Percentiles rank a stretch among this genome's conserved stretches.
These are phyloP conservation scores for Fusarium sp. DNA, from an alignment of 2,329 filamentous ascomycete species.

Conservation along the genomic window DNA sequence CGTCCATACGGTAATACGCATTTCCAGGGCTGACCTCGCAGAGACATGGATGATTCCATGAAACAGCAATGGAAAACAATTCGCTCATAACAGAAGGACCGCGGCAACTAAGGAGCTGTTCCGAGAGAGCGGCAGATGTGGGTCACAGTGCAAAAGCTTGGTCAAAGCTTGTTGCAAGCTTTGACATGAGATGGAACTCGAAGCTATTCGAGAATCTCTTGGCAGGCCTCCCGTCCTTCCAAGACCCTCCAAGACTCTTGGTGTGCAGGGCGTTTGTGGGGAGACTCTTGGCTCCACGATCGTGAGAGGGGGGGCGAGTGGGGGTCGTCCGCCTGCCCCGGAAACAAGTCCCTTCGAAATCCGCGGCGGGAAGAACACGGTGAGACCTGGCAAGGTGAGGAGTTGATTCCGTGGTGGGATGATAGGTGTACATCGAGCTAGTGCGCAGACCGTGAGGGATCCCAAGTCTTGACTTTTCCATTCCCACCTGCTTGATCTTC, in stretches of 20 bases:
- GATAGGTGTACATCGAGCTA: neutral
- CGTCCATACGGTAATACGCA: conserved; percentile 7
- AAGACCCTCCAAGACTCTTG: conserved; percentile 17
- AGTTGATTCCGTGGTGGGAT: neutral
- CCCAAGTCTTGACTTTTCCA: conserved; percentile 3
- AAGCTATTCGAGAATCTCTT: neutral
- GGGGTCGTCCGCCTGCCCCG: conserved; percentile 9
- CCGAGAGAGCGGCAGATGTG: conserved; percentile 12
- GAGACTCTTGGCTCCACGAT: conserved; percentile 25
- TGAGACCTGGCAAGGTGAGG: neutral
- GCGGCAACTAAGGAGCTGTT: conserved; percentile 15
- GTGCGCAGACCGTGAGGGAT: neutral
- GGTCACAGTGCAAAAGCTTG: conserved; percentile 16
- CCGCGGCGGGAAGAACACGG: neutral
- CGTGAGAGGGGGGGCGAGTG: conserved; percentile 11
- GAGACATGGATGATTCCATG: conserved; percentile 24
- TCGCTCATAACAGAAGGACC: conserved; percentile 17
- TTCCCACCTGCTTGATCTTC: neutral
- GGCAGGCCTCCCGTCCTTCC: conserved; percentile 14
- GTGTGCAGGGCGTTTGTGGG: conserved; percentile 23
- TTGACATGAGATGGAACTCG: conserved; percentile 8
- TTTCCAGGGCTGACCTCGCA: conserved; percentile 9
- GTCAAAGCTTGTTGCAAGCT: conserved; percentile 21
- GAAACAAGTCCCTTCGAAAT: conserved; percentile 1
- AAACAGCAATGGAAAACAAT: conserved; percentile 19